phyloP scores from a whole-genome alignment of 257 asterid genomes.

The Ocimum tenuiflorum region DNA sequence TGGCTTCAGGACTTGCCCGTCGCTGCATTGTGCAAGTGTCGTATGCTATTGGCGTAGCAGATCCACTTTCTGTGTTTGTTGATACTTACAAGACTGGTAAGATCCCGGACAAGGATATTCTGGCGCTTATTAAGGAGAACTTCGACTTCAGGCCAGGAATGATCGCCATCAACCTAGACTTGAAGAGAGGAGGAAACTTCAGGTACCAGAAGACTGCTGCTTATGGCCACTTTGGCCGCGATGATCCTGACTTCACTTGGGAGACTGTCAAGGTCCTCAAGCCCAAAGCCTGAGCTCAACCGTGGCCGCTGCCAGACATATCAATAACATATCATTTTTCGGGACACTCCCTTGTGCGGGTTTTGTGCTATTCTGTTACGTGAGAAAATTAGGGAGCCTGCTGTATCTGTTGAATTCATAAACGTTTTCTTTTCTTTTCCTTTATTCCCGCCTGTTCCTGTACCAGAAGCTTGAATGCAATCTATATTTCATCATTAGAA shows the following conservation, averaged over 20 bases:
- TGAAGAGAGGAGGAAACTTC: constrained; percentile 58
- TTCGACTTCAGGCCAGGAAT: constrained; percentile 76
- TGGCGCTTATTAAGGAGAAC: constrained; percentile 49
- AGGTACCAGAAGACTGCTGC: constrained; percentile 81
- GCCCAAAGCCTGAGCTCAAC: constrained; percentile 28
- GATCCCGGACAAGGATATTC: constrained; percentile 56
- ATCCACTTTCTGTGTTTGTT: constrained; percentile 60
- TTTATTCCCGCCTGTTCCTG: too few species aligned
- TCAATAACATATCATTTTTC: not conserved
- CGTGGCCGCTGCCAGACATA: too few species aligned
- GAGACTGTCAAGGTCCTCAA: constrained; percentile 59
- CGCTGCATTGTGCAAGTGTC: constrained; percentile 64
- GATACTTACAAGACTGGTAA: constrained; percentile 59
- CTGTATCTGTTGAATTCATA: constrained; percentile 15
- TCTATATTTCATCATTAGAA: not conserved
- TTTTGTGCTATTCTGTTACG: not conserved
- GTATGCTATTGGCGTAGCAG: constrained; percentile 65
- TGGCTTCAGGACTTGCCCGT: constrained; percentile 68
- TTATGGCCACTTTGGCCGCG: constrained; percentile 57
- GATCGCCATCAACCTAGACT: constrained; percentile 63
- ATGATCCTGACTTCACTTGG: constrained; percentile 67
- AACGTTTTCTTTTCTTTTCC: not conserved
- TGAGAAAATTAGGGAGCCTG: constrained; percentile 5
- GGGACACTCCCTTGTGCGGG: not conserved
- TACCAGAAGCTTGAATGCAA: too few species aligned